Percentiles rank a stretch among this genome's conserved stretches.
phyloP scores from a whole-genome alignment of 2,329 filamentous ascomycete genomes.

The Fusarium cicatricum region DNA sequence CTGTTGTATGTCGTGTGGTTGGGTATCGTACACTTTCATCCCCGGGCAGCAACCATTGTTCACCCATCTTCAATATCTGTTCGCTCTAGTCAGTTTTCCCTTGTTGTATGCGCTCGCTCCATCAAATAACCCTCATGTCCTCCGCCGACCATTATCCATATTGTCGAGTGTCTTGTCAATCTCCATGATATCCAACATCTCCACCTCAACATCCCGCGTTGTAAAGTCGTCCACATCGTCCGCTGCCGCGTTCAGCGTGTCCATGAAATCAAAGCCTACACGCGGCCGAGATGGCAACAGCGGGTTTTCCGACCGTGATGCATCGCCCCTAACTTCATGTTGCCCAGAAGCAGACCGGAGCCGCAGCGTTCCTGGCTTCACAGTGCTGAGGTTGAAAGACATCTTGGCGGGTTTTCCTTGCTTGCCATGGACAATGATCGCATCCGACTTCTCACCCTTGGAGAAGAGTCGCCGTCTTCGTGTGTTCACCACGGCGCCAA shows the following conservation, averaged over 20 bases:
- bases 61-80: conserved; percentile 32
- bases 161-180: conserved; percentile 67
- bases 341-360: conserved; percentile 42
- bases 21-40: conserved; percentile 52
- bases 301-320: conserved; percentile 32
- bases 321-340: conserved; percentile 30
- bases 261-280: conserved; percentile 59
- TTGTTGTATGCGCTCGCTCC: conserved; percentile 42
- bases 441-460: conserved; percentile 54
- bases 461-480: conserved; percentile 48
- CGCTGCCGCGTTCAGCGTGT: conserved; percentile 61
- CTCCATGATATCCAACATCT: conserved; percentile 72
- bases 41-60: conserved; percentile 29
- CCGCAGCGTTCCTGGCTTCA: conserved; percentile 51
- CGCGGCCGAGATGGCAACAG: conserved; percentile 44
- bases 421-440: conserved; percentile 64
- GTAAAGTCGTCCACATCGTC: conserved; percentile 60
- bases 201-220: conserved; percentile 63
- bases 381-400: conserved; percentile 60
- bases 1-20: conserved; percentile 29
- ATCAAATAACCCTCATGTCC: conserved; percentile 58
- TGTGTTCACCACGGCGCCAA: conserved; percentile 50
- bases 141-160: conserved; percentile 60
- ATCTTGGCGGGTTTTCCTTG: conserved; percentile 49
- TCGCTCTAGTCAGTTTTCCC: conserved; percentile 34